A percentile compares a stretch with the other conserved stretches of the same genome.
Conservation (phyloP, 306 rosid genomes). For the Myrica gale region DNA sequence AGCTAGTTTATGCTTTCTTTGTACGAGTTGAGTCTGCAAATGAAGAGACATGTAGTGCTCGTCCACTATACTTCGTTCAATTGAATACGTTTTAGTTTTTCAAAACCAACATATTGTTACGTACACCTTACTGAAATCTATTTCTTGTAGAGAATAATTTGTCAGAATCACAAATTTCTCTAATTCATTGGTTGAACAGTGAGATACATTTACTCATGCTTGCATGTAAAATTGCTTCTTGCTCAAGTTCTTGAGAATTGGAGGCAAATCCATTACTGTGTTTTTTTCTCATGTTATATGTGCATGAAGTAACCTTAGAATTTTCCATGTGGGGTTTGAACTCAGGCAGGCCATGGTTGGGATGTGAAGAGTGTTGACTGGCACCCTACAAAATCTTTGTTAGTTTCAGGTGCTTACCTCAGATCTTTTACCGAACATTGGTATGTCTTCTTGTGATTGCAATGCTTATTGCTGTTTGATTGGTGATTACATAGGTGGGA, state of each 20-base stretch:
- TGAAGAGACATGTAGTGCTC: no score
- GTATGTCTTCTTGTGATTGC: slow-evolving; percentile 7
- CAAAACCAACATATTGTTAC: no score
- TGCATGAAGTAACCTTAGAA: slow-evolving; percentile 45
- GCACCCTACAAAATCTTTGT: slow-evolving; percentile 94
- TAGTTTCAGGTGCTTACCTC: slow-evolving; percentile 74
- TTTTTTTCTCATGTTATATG: slow-evolving; percentile 10
- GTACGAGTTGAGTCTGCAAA: no score
- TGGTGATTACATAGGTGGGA: slow-evolving; percentile 64
- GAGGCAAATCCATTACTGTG: neutral
- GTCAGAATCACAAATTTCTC: neutral
- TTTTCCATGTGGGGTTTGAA: slow-evolving; percentile 55
- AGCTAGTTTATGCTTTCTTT: no score
- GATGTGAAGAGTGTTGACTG: slow-evolving; percentile 99
- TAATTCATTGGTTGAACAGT: slow-evolving; percentile 10
- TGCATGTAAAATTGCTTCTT: slow-evolving; percentile 9
- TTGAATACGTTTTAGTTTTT: no score
- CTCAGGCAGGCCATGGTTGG: slow-evolving; percentile 99
- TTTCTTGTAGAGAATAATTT: no score
- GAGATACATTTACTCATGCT: slow-evolving; percentile 15
- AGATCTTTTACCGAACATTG: slow-evolving; percentile 9
- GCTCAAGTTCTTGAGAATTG: slow-evolving; percentile 8
- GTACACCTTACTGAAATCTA: no score
- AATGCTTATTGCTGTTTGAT: slow-evolving; percentile 28
- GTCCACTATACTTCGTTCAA: no score